phyloP scores from a whole-genome alignment of 768 basidiomycete genomes.

The Tulasnella sp. region DNA sequence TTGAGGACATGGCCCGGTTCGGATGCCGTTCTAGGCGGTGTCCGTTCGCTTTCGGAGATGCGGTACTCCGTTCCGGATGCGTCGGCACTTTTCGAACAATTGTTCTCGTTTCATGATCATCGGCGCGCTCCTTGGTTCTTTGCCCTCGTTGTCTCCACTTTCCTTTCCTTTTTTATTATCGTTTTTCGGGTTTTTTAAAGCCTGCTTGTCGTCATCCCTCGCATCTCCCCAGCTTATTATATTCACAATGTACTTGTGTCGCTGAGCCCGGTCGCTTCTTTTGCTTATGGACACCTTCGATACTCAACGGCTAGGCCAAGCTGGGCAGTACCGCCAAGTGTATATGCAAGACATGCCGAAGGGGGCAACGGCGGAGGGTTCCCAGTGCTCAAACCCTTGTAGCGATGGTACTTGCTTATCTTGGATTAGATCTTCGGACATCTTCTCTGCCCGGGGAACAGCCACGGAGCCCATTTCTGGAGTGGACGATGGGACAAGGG shows the following conservation, averaged over 20 bases:
- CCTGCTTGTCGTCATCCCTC: background rate
- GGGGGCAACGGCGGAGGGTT: no score
- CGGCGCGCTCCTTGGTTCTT: background rate
- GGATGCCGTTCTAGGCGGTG: background rate
- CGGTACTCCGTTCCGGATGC: background rate
- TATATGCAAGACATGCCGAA: background rate
- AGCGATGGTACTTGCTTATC: no score
- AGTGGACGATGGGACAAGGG: background rate
- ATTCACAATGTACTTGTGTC: slow-evolving; percentile 1
- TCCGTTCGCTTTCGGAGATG: background rate
- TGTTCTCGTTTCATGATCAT: no score
- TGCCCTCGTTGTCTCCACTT: background rate
- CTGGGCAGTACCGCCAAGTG: background rate
- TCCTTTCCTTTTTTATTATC: background rate
- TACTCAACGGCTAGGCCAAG: background rate
- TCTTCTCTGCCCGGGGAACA: no score
- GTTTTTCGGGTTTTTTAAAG: background rate
- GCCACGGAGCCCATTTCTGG: no score
- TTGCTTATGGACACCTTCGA: background rate
- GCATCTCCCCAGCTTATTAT: background rate
- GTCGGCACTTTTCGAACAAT: background rate
- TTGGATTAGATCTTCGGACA: no score
- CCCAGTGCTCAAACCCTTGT: no score
- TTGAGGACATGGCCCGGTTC: background rate
- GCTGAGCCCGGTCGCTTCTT: background rate